These are phyloP conservation scores for Pythium insidiosum DNA, from an alignment of 352 stramenopile genomes.

Conservation along the genomic window DNA sequence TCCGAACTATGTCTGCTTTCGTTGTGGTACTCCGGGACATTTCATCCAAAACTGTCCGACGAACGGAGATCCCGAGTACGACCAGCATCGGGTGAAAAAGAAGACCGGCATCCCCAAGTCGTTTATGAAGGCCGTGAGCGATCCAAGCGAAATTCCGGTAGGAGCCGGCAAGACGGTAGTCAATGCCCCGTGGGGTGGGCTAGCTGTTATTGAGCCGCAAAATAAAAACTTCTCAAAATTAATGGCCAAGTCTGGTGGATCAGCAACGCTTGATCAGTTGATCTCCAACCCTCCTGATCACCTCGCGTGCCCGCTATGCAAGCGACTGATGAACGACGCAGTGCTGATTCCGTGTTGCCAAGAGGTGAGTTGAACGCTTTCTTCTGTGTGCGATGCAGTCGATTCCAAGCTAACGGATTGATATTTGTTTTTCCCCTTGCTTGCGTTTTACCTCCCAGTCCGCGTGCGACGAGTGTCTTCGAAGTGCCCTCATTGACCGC, in stretches of 20 bases:
- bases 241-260: conserved; percentile 83
- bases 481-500: conserved; percentile 62
- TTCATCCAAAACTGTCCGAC: conserved; percentile 88
- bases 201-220: conserved; percentile 88
- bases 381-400: neutral
- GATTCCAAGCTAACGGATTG: neutral
- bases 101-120: conserved; percentile 85
- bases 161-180: conserved; percentile 82
- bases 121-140: conserved; percentile 84
- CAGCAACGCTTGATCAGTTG: conserved; percentile 86
- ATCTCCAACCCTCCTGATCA: conserved; percentile 86
- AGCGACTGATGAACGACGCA: conserved; percentile 81
- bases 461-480: conserved; percentile 77
- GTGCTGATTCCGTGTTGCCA: conserved; percentile 84
- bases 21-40: conserved; percentile 74
- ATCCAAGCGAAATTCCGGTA: conserved; percentile 79
- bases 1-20: conserved; percentile 81
- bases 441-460: too few relatives aligned
- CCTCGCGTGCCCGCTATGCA: conserved; percentile 85
- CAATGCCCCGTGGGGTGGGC: conserved; percentile 72
- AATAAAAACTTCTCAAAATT: conserved; percentile 91
- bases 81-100: conserved; percentile 85
- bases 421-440: conserved; percentile 1
- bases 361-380: conserved; percentile 69
- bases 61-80: conserved; percentile 82